Conservation (phyloP, 2,329 filamentous ascomycete species). For the Fusarium sarcochroum region DNA sequence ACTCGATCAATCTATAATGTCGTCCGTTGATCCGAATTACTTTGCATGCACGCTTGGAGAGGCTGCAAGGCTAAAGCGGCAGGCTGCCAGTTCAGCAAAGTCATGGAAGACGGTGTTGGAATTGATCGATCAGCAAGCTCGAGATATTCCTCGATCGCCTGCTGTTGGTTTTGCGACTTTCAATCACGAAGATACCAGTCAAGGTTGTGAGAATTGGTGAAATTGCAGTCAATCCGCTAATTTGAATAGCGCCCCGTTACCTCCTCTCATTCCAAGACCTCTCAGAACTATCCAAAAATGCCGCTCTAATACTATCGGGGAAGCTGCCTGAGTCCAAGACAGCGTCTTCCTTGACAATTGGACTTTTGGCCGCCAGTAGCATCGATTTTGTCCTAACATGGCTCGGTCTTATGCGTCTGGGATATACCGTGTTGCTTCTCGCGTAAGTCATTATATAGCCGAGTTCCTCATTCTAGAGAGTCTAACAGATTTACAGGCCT, state of each 20-base stretch:
- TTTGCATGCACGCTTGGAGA: constrained; percentile 74
- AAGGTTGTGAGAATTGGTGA: not conserved
- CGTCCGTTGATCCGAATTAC: constrained; percentile 58
- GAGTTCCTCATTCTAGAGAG: not conserved
- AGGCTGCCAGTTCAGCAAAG: constrained; percentile 11
- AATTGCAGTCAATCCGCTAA: not conserved
- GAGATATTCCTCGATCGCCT: constrained; percentile 53
- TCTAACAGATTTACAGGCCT: constrained; percentile 54
- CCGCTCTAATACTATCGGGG: constrained; percentile 49
- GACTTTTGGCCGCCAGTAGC: constrained; percentile 69
- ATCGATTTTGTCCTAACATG: constrained; percentile 71
- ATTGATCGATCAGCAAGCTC: constrained; percentile 65
- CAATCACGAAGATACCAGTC: constrained; percentile 8
- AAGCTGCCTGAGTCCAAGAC: not conserved
- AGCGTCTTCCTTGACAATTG: constrained; percentile 42
- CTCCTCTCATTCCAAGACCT: constrained; percentile 51
- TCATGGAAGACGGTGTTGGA: constrained; percentile 63
- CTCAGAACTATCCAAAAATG: constrained; percentile 50
- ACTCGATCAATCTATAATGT: constrained; percentile 9
- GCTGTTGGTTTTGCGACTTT: constrained; percentile 65
- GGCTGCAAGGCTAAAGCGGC: constrained; percentile 57
- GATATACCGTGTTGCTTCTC: constrained; percentile 68
- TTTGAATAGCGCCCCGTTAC: not conserved
- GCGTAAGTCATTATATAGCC: constrained; percentile 55
- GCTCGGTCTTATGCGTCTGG: constrained; percentile 70